These are phyloP conservation scores for Ogataea nitratoaversa DNA, from an alignment of 805 yeast species.

Conservation along the genomic window DNA sequence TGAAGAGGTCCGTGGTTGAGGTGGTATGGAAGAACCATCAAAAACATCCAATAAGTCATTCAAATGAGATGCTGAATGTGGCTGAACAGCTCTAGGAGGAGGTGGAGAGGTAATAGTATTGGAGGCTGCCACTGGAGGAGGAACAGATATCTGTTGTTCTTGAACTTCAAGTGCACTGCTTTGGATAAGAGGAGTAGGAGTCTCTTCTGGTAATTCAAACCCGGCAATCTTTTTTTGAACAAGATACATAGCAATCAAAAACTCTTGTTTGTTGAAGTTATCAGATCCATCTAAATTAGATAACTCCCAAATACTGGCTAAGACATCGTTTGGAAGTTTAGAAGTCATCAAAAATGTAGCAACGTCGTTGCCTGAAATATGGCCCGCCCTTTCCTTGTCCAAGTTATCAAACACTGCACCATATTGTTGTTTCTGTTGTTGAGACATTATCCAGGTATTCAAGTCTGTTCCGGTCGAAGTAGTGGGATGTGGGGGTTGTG, in stretches of 20 bases:
- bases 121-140: too few relatives aligned
- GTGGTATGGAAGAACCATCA: slow-evolving; percentile 34
- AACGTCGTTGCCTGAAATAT: slow-evolving; percentile 70
- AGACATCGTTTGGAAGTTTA: slow-evolving; percentile 72
- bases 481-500: slow-evolving; percentile 14
- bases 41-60: slow-evolving; percentile 66
- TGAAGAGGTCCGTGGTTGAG: slow-evolving; percentile 23
- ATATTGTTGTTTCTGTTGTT: slow-evolving; percentile 70
- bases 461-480: slow-evolving; percentile 20
- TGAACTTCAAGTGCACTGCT: too few relatives aligned
- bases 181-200: slow-evolving; percentile 57
- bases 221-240: slow-evolving; percentile 85
- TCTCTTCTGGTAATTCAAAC: slow-evolving; percentile 63
- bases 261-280: slow-evolving; percentile 72
- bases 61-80: slow-evolving; percentile 37
- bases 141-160: too few relatives aligned
- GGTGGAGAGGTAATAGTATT: slow-evolving; percentile 4
- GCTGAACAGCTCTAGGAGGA: slow-evolving; percentile 4
- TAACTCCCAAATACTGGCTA: slow-evolving; percentile 93
- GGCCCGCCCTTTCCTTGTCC: slow-evolving; percentile 62
- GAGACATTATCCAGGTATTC: slow-evolving; percentile 57
- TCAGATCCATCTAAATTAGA: slow-evolving; percentile 88
- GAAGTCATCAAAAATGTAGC: slow-evolving; percentile 89
- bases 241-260: slow-evolving; percentile 89
- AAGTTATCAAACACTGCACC: slow-evolving; percentile 74